phyloP scores from a whole-genome alignment of 2,329 filamentous ascomycete genomes.

The Xylaria hypoxylon region DNA sequence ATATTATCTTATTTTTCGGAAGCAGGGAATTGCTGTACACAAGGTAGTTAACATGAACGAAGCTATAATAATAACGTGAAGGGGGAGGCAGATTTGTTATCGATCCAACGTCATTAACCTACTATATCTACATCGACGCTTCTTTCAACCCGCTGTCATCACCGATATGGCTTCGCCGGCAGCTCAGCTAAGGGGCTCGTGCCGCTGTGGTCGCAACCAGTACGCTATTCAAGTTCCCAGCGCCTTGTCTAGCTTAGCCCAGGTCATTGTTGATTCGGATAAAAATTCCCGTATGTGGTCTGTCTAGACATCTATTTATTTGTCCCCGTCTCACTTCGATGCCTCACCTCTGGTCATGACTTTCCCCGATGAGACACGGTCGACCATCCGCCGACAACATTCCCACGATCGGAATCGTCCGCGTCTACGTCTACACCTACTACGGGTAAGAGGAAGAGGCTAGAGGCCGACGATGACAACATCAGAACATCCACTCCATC shows the following conservation, averaged over 20 bases:
- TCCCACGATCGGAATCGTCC: conserved; percentile 60
- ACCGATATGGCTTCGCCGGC: conserved; percentile 27
- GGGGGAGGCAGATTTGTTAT: background rate
- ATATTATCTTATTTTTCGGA: too few species aligned
- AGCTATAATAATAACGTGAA: background rate
- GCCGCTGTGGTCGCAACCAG: conserved; percentile 86
- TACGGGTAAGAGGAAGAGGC: conserved; percentile 66
- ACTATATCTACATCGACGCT: conserved; percentile 1
- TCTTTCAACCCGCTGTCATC: background rate
- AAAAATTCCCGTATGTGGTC: conserved; percentile 74
- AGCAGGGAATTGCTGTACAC: conserved; percentile 6
- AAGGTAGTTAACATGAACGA: conserved; percentile 5
- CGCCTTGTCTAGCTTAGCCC: conserved; percentile 65
- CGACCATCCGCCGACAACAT: conserved; percentile 75
- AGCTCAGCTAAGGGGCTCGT: conserved; percentile 73
- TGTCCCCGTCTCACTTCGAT: background rate
- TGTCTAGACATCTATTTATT: background rate
- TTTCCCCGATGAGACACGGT: conserved; percentile 80
- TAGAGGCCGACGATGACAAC: conserved; percentile 53
- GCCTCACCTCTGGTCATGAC: conserved; percentile 15
- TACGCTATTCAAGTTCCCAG: conserved; percentile 80
- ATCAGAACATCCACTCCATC: conserved; percentile 22
- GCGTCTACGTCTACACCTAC: conserved; percentile 50
- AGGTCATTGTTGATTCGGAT: conserved; percentile 80
- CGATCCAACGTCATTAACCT: conserved; percentile 2